Base-by-base conservation (phyloP, 352 stramenopile genomes). In the Phytopythium sindhum region DNA sequence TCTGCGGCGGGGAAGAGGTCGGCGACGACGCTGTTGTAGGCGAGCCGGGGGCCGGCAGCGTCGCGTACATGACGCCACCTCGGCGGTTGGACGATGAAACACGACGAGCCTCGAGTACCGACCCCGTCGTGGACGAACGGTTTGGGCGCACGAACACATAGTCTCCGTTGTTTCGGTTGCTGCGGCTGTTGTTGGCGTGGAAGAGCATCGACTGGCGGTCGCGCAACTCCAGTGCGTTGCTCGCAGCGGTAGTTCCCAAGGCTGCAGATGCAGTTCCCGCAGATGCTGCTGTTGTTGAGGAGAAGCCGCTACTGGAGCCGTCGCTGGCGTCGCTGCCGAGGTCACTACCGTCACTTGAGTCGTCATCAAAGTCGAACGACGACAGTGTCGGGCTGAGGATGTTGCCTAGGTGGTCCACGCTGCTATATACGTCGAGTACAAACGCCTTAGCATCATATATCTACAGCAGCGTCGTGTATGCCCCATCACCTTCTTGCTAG, bases 341-440 rank as follows among this genome's bases (percentile, higher is more conserved):
- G 53, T 62, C 69, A 24, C 42, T 50, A 26, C 2, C 74, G 65
- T 82, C 74, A 51, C 75, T 80, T 7, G 80, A 84, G 58, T 89
- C 78, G 55, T 92, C 84, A 26, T 95, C 86, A 75, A 95, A 89
- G 67, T 95, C 86, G 53, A 95, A 95, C 3, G 86, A 93, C 42
- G 84, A 91, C 23, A 95, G 70, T 50, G 86, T 93, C 52, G 86
- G 86, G 65, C 84, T 95, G 55, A 95, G 66, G 39, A 95, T 65
- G 57, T 72, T 80, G 4, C 74, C 80, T 26, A 87, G 81, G 50
- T 89, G 77, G 63, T 91, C 72, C 10, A 65, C 44, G 70, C 66
- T 68, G 52, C 68, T 77, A 33, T 50, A 35, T 44, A 1, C 29
- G 5, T 44, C 19, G 15, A 26, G 2, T 19, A 1, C 24, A 31